Base-by-base conservation (phyloP, 352 stramenopile genomes). In the Phytophthora parvispora region DNA sequence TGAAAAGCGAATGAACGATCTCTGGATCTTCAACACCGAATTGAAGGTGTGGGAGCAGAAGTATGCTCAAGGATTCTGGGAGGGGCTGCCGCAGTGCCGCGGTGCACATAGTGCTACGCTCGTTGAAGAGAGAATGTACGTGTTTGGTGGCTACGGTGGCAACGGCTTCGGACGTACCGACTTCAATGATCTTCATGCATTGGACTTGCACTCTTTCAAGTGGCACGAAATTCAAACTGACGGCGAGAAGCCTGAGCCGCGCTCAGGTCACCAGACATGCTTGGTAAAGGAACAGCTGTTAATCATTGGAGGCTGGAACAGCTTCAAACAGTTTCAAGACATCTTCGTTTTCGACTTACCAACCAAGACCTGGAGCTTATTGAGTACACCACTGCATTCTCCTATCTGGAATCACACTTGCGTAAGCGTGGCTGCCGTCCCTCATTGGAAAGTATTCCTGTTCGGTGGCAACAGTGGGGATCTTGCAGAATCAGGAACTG, bases 91-190 rank as follows among this genome's bases (percentile, higher is more conserved):
- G 9, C 82, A 97, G 45, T 97, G 96, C 24, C 91, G 97, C 10
- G 97, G 97, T 2, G 93, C 92, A 6, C 97, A 99, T 64, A 96
- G 79, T 15, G 90, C 94, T 2, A 97, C 90, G 28, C 64, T 98
- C 24, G 77, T 99, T 13, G 84, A 80, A 22, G 80, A 93, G 29
- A 97, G 96, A 47, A 95, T 99, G 77, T 93, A 97, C 66, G 67
- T 99, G 6, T 99, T 99, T 80, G 97, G 97, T 20, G 97, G 97
- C 1, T 99, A 99, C 64, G 97, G 97, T n/a, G 97, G 97, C 27
- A 94, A 96, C 36, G 96, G 96, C 20, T 99, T 97, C 60, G 94
- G 93, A 5, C 89, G 97, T 10, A 93, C 91, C 16, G 97, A 99
- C 74, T 99, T 99, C 58, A 98, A 98, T 60, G 97, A 99, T 70